Percentiles rank a stretch among this genome's conserved stretches.
These are phyloP conservation scores for Lizonia empirigonia DNA, from an alignment of 2,329 filamentous ascomycete genomes.

Conservation along the genomic window DNA sequence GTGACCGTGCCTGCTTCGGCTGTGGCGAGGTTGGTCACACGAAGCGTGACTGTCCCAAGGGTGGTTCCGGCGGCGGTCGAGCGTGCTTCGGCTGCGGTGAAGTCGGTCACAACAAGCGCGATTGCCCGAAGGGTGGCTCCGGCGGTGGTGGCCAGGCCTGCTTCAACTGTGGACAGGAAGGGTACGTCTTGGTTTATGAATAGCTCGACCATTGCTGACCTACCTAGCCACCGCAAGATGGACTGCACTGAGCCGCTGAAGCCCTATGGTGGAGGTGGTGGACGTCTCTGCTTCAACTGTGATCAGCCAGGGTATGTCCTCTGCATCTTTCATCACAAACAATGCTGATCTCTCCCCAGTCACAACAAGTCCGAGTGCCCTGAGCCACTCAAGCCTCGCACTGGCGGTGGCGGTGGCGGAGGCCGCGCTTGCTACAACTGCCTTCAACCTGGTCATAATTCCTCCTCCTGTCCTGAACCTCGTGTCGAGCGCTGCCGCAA, in stretches of 20 bases:
- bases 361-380: conserved; percentile 38
- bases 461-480: conserved; percentile 35
- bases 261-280: conserved; percentile 22
- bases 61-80: conserved; percentile 18
- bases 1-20: conserved; percentile 30
- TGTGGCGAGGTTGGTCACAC: conserved; percentile 34
- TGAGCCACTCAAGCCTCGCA: conserved; percentile 22
- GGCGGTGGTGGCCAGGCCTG: conserved; percentile 26
- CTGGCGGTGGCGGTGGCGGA: conserved; percentile 24
- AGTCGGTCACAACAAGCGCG: conserved; percentile 33
- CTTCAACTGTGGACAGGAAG: conserved; percentile 40
- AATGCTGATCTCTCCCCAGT: conserved; percentile 12
- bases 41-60: conserved; percentile 33
- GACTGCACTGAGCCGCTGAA: conserved; percentile 33
- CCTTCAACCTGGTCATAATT: conserved; percentile 34
- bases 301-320: conserved; percentile 24
- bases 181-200: conserved; percentile 12
- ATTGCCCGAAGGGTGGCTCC: conserved; percentile 27
- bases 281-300: conserved; percentile 31
- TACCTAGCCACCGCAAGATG: conserved; percentile 27
- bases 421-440: conserved; percentile 36
- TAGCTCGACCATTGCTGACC: not conserved
- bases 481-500: conserved; percentile 59
- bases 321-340: not conserved
- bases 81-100: conserved; percentile 35